phyloP scores from a whole-genome alignment of 2,329 filamentous ascomycete genomes.

The Ophiosphaerella narmari region DNA sequence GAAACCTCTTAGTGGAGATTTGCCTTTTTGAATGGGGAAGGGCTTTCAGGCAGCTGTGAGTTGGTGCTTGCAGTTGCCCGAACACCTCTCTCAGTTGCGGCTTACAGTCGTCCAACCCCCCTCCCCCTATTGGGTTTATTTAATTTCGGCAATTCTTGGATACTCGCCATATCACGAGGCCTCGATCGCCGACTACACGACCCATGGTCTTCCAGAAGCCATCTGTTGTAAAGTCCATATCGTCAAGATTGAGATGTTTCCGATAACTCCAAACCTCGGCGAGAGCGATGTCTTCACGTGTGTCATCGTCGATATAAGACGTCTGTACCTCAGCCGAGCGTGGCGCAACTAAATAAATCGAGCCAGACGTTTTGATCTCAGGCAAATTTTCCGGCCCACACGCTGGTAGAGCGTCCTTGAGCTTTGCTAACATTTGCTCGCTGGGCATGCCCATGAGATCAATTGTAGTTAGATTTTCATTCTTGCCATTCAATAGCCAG shows the following conservation, averaged over 20 bases:
- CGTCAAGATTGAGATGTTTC: conserved; percentile 76
- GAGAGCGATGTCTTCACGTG: conserved; percentile 59
- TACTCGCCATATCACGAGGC: conserved; percentile 52
- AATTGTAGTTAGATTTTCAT: conserved; percentile 69
- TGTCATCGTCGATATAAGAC: conserved; percentile 46
- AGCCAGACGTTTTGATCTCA: conserved; percentile 58
- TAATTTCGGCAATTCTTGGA: conserved; percentile 44
- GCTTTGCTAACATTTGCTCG: conserved; percentile 61
- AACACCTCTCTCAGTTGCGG: too few relatives aligned
- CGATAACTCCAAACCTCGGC: conserved; percentile 71
- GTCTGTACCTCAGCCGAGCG: conserved; percentile 73
- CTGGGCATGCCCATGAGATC: conserved; percentile 76
- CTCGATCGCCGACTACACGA: conserved; percentile 62
- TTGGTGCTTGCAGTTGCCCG: too few relatives aligned
- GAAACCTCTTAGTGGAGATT: too few relatives aligned
- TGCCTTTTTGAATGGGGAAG: too few relatives aligned
- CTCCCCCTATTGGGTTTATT: background rate
- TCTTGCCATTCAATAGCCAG: conserved; percentile 79
- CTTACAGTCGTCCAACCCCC: too few relatives aligned
- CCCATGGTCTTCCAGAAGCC: conserved; percentile 73
- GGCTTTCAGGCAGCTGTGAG: too few relatives aligned
- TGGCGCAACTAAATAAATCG: conserved; percentile 68
- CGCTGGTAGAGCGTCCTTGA: conserved; percentile 61
- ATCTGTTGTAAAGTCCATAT: conserved; percentile 78
- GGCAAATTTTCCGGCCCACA: conserved; percentile 37